Evolutionary conservation across 2,329 filamentous ascomycete genomes (phyloP).

Genomic region (Pleomassaria siparia): DNA sequence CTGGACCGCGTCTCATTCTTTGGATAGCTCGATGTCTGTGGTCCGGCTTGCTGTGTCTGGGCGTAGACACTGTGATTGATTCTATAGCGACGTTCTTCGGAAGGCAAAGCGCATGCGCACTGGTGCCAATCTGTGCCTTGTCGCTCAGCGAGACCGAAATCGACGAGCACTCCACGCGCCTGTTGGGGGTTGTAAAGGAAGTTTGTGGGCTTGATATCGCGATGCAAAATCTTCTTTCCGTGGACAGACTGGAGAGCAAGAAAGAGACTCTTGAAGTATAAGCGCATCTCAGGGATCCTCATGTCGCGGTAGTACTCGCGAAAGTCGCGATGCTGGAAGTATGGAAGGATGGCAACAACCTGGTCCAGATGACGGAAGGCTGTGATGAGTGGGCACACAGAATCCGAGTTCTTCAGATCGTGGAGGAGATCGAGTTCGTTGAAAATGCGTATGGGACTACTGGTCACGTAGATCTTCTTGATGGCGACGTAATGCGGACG

Average conservation of each 20-base stretch:
- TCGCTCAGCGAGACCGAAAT: constrained; percentile 91
- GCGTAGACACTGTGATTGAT: constrained; percentile 62
- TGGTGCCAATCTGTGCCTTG: constrained; percentile 71
- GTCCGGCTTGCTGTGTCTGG: constrained; percentile 49
- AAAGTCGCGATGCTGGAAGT: constrained; percentile 95
- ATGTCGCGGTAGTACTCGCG: constrained; percentile 91
- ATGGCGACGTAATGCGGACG: constrained; percentile 82
- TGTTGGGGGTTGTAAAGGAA: constrained; percentile 86
- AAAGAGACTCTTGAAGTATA: constrained; percentile 89
- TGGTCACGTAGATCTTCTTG: constrained; percentile 99
- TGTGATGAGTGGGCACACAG: constrained; percentile 93
- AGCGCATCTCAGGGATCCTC: constrained; percentile 79
- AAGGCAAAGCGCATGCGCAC: constrained; percentile 75
- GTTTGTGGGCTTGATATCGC: constrained; percentile 97
- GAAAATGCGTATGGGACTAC: constrained; percentile 86
- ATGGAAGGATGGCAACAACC: constrained; percentile 90
- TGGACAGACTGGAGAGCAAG: constrained; percentile 83
- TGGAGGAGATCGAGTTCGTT: constrained; percentile 95
- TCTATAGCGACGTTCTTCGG: constrained; percentile 61
- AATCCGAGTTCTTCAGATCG: constrained; percentile 77
- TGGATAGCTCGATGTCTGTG: constrained; percentile 67
- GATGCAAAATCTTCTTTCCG: constrained; percentile 79
- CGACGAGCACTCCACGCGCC: constrained; percentile 87
- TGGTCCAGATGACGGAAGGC: constrained; percentile 95
- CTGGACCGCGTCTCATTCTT: constrained; percentile 88